Evolutionary conservation across 441 rosid genomes (phyloP).

Genomic region (Eutrema salsugineum): DNA sequence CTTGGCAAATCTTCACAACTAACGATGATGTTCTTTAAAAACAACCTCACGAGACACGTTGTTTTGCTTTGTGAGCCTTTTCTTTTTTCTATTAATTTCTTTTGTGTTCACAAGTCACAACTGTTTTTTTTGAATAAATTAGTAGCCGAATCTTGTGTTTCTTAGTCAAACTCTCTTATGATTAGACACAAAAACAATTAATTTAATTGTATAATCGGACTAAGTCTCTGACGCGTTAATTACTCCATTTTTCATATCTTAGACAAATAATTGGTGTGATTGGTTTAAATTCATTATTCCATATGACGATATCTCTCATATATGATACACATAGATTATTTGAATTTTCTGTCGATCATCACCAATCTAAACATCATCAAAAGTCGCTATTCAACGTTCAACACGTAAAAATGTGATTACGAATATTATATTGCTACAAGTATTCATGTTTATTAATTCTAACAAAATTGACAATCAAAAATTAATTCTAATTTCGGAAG

Average conservation of each 20-base stretch:
- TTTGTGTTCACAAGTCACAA: background rate
- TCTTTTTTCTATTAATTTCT: background rate
- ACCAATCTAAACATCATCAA: background rate
- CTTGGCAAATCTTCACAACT: conserved; percentile 19
- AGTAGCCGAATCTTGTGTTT: background rate
- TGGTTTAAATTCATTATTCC: background rate
- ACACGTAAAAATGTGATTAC: background rate
- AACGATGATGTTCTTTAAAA: background rate
- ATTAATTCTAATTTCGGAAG: no score
- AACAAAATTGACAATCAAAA: background rate
- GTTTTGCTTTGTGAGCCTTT: background rate
- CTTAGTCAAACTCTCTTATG: background rate
- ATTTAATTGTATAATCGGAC: background rate
- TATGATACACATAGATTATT: background rate
- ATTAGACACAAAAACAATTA: background rate
- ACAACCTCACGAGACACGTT: conserved; percentile 13
- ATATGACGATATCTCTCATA: no score
- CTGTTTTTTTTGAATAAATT: background rate
- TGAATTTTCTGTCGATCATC: background rate
- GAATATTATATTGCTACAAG: background rate
- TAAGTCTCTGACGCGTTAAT: conserved; percentile 12
- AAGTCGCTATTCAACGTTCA: background rate
- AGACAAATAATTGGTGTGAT: background rate
- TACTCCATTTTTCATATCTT: background rate
- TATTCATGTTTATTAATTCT: background rate